These are phyloP conservation scores for Luvunga scandens DNA, from an alignment of 345 rosid genomes.

Conservation along the genomic window DNA sequence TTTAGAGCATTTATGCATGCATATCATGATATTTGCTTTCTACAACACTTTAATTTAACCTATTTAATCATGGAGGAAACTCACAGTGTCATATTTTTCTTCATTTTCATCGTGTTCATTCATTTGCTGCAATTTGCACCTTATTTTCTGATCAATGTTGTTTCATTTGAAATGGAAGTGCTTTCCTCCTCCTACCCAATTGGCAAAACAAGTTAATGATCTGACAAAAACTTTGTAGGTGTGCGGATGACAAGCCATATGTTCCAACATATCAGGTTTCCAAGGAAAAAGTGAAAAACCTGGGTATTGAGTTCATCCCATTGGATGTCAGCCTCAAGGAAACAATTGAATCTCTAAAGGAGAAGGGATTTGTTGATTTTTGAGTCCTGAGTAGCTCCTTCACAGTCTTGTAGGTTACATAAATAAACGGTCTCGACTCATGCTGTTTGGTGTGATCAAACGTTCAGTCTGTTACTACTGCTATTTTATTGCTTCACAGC, in stretches of 20 bases:
- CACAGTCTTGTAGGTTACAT: not conserved
- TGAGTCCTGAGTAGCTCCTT: constrained; percentile 19
- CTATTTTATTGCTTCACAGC: no score
- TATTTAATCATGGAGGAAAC: not conserved
- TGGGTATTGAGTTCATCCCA: constrained; percentile 87
- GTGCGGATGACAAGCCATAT: constrained; percentile 65
- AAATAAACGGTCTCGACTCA: not conserved
- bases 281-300: constrained; percentile 59
- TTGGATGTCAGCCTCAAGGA: constrained; percentile 77
- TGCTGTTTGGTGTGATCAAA: no score
- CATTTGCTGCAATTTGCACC: not conserved
- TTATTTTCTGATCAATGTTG: not conserved
- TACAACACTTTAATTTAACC: not conserved
- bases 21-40: not conserved
- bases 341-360: constrained; percentile 89
- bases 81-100: not conserved
- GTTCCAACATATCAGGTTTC: constrained; percentile 79
- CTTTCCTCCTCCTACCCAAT: not conserved
- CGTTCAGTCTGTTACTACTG: not conserved
- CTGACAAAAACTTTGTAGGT: constrained; percentile 36
- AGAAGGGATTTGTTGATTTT: constrained; percentile 64
- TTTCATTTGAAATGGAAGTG: not conserved
- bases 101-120: not conserved
- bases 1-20: not conserved
- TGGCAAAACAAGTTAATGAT: not conserved